Conservation (phyloP, 78 protist species). For the Monocercomonoides exilis region DNA sequence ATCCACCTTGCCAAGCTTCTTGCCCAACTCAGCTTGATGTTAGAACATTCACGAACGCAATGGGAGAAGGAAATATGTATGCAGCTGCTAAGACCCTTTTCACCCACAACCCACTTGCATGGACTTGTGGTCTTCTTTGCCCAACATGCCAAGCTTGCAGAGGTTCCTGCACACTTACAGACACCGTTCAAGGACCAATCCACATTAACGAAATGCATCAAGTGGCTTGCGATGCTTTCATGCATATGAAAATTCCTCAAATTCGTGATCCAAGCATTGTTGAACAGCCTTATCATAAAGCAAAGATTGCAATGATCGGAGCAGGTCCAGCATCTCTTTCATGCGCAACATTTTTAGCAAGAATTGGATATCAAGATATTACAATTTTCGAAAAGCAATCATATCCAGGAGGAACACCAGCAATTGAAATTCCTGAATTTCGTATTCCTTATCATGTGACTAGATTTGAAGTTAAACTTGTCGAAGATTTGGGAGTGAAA, state of each 20-base stretch:
- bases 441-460: constrained; percentile 81
- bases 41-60: constrained; percentile 66
- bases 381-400: constrained; percentile 71
- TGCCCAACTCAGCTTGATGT: constrained; percentile 86
- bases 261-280: constrained; percentile 71
- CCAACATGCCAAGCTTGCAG: constrained; percentile 71
- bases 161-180: constrained; percentile 82
- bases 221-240: constrained; percentile 74
- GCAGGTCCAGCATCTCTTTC: constrained; percentile 89
- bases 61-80: constrained; percentile 70
- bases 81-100: constrained; percentile 79
- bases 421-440: constrained; percentile 79
- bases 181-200: constrained; percentile 82
- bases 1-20: constrained; percentile 81
- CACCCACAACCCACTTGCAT: constrained; percentile 84
- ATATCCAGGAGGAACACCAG: constrained; percentile 76
- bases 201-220: constrained; percentile 84
- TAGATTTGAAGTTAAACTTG: constrained; percentile 65
- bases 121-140: constrained; percentile 85
- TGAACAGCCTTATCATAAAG: constrained; percentile 26
- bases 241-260: constrained; percentile 75
- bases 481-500: constrained; percentile 84
- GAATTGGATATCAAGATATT: constrained; percentile 77
- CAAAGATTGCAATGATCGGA: constrained; percentile 74
- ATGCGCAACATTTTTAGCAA: constrained; percentile 78